Percentiles rank a stretch among this genome's conserved stretches.
Conservation (phyloP, 129 eudicot species). For the Helianthus annuus region HanXRQr2.0-SUNRISE NC_035437.2:57053358-57053857, state of each 20-base stretch:
- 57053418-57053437: neutral
- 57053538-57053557: conserved; percentile 93
- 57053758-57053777: conserved; percentile 49
- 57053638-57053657: conserved; percentile 6
- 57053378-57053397: neutral
- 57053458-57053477: conserved; percentile 30
- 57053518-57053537: no score
- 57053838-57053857: neutral
- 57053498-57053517: no score
- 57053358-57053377: neutral
- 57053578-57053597: conserved; percentile 53
- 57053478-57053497: no score
- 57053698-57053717: conserved; percentile 97
- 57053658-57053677: conserved; percentile 59
- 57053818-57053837: no score
- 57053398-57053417: neutral
- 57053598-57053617: neutral
- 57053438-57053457: neutral
- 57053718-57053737: conserved; percentile 96
- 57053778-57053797: neutral
- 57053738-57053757: conserved; percentile 70
- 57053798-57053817: no score
- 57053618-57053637: neutral
- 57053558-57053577: conserved; percentile 98
- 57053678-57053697: conserved; percentile 95